Percentiles rank a stretch among this genome's conserved stretches.
Evolutionary conservation across 768 basidiomycete genomes (phyloP).

Genomic region (Lactarius evosmus): DNA sequence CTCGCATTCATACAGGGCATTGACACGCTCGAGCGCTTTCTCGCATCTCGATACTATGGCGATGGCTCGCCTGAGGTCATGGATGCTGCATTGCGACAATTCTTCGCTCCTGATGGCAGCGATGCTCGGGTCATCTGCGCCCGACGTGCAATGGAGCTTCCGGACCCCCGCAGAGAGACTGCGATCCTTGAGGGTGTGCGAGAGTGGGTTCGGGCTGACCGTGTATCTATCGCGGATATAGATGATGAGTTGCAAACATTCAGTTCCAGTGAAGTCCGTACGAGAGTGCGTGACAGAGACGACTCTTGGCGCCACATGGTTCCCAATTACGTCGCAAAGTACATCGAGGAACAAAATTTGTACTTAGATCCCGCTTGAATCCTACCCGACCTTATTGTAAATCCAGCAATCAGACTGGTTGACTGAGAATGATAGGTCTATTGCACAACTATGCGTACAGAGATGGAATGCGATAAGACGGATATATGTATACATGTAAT

Average conservation of each 20-base stretch:
- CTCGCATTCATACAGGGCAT: slow-evolving; percentile 75
- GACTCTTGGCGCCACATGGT: slow-evolving; percentile 49
- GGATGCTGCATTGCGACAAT: slow-evolving; percentile 49
- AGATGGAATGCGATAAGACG: slow-evolving; percentile 4
- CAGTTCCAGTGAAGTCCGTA: slow-evolving; percentile 70
- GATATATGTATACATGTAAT: slow-evolving; percentile 11
- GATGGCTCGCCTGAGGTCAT: slow-evolving; percentile 46
- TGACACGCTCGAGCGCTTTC: slow-evolving; percentile 82
- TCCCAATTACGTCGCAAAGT: slow-evolving; percentile 45
- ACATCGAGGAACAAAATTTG: slow-evolving; percentile 47
- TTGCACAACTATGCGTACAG: slow-evolving; percentile 1
- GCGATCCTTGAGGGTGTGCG: slow-evolving; percentile 38
- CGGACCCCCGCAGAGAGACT: slow-evolving; percentile 31
- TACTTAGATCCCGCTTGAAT: slow-evolving; percentile 35
- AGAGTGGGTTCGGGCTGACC: slow-evolving; percentile 49
- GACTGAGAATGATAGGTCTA: slow-evolving; percentile 3
- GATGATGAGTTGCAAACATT: slow-evolving; percentile 51
- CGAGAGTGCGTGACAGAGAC: slow-evolving; percentile 38
- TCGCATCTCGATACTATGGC: slow-evolving; percentile 70
- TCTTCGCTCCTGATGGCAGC: slow-evolving; percentile 57
- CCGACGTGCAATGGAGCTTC: slow-evolving; percentile 40
- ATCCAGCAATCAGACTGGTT: not conserved
- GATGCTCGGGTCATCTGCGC: slow-evolving; percentile 67
- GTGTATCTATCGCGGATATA: slow-evolving; percentile 61
- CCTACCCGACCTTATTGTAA: not conserved